phyloP scores from a whole-genome alignment of 345 rosid species.

The Populus alba region DNA sequence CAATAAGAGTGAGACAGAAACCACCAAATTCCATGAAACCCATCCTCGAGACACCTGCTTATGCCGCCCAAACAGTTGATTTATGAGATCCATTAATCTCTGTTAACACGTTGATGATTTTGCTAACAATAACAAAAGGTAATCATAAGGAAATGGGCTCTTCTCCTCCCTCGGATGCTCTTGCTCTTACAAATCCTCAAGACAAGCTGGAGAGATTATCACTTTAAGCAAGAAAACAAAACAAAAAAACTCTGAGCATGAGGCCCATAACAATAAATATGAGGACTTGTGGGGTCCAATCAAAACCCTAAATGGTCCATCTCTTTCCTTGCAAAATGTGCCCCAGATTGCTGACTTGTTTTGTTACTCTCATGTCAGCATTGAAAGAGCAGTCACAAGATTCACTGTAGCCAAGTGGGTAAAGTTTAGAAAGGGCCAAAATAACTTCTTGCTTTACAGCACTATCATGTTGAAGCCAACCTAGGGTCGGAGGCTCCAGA shows the following conservation, averaged over 20 bases:
- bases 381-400: constrained; percentile 22
- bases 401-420: constrained; percentile 1
- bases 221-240: background rate
- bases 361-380: constrained; percentile 56
- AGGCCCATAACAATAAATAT: background rate
- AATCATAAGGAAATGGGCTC: background rate
- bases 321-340: constrained; percentile 34
- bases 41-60: background rate
- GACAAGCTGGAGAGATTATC: background rate
- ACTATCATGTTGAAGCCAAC: background rate
- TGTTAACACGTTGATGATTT: background rate
- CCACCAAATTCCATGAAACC: background rate
- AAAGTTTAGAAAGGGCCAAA: background rate
- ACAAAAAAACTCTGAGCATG: background rate
- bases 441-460: background rate
- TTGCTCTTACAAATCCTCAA: background rate
- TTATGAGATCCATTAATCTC: too few species aligned
- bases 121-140: background rate
- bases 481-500: background rate
- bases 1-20: background rate
- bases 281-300: constrained; percentile 27
- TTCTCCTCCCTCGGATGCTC: too few species aligned
- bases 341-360: constrained; percentile 30
- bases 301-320: constrained; percentile 11
- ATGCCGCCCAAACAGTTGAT: background rate